A percentile compares a stretch with the other conserved stretches of the same genome.
Conservation (phyloP, 2,329 filamentous ascomycete genomes). For the Pestalotiopsis sp. region DNA sequence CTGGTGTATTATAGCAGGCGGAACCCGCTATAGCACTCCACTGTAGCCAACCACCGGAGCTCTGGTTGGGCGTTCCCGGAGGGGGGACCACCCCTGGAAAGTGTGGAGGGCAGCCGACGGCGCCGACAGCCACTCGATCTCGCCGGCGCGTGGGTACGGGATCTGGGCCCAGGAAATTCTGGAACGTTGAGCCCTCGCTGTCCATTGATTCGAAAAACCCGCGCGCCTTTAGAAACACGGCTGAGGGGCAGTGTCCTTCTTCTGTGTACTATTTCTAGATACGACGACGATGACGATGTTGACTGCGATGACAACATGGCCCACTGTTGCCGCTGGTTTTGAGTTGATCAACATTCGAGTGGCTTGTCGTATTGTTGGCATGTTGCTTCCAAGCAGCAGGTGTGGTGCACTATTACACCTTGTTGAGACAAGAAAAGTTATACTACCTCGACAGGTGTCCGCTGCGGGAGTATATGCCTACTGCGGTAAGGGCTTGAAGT, state of each 20-base stretch:
- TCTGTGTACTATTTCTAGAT: background rate
- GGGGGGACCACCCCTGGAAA: background rate
- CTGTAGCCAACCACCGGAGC: constrained; percentile 6
- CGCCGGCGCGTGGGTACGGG: constrained; percentile 1
- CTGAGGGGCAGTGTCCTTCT: constrained; percentile 7
- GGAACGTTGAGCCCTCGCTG: constrained; percentile 6
- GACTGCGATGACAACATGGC: too few relatives aligned
- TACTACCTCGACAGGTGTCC: too few relatives aligned
- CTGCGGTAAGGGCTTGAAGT: background rate
- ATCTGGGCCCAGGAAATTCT: constrained; percentile 10
- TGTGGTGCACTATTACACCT: too few relatives aligned
- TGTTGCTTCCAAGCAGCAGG: too few relatives aligned
- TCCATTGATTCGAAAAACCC: constrained; percentile 5
- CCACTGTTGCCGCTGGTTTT: too few relatives aligned
- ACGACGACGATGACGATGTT: background rate
- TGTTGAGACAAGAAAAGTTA: too few relatives aligned
- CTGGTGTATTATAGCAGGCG: background rate
- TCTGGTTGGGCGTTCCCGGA: background rate
- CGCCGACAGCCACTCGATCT: constrained; percentile 14
- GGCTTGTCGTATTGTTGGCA: too few relatives aligned
- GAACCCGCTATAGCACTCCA: background rate
- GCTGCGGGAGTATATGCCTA: background rate
- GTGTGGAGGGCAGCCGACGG: constrained; percentile 9
- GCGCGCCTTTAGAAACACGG: constrained; percentile 18
- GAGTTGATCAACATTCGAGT: too few relatives aligned